phyloP scores from a whole-genome alignment of 140 eudicot species.

The Stevia rebaudiana region DNA sequence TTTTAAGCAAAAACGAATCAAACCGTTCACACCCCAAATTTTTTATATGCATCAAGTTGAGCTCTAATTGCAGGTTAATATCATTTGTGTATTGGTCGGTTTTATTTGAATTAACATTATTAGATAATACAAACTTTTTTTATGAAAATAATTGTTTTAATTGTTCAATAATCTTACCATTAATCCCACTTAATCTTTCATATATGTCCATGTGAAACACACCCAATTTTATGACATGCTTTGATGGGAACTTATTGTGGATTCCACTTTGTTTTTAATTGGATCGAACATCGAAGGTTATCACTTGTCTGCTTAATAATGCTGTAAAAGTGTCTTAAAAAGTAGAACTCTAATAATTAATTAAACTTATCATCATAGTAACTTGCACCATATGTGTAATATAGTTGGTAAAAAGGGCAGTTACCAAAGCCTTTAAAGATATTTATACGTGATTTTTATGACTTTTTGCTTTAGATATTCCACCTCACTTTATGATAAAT shows the following conservation, averaged over 20 bases:
- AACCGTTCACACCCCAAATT: too few relatives aligned
- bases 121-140: neutral
- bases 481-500: neutral
- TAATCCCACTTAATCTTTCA: slow-evolving; percentile 6
- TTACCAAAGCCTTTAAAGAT: neutral
- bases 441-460: neutral
- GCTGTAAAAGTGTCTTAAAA: neutral
- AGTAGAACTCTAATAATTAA: neutral
- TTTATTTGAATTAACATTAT: too few relatives aligned
- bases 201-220: slow-evolving; percentile 8
- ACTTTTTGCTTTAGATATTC: neutral
- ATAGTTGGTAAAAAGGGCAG: neutral
- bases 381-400: neutral
- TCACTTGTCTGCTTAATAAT: slow-evolving; percentile 7
- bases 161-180: neutral
- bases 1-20: too few relatives aligned
- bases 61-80: too few relatives aligned
- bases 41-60: too few relatives aligned
- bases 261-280: slow-evolving; percentile 8
- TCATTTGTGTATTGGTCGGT: neutral
- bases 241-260: slow-evolving; percentile 7
- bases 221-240: slow-evolving; percentile 4
- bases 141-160: neutral
- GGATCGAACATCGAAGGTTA: neutral
- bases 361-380: neutral